phyloP scores from a whole-genome alignment of 2,329 filamentous ascomycete species.

The Penicillium brasilianum region DNA sequence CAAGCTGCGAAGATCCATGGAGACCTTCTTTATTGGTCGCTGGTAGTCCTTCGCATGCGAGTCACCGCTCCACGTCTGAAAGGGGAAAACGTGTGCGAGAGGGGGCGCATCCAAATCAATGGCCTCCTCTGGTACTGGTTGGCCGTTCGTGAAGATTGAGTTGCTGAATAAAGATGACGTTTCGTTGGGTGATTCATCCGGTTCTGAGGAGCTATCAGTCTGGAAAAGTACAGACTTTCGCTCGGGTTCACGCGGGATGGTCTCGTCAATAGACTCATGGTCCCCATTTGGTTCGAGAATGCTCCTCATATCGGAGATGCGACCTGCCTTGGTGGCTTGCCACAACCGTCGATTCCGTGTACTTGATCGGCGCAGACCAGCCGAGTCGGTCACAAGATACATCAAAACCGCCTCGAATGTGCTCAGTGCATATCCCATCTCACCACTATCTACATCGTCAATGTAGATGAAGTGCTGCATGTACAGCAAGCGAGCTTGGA shows the following conservation, averaged over 20 bases:
- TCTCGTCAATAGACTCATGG: slow-evolving; percentile 42
- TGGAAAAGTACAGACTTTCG: slow-evolving; percentile 38
- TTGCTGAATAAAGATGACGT: slow-evolving; percentile 32
- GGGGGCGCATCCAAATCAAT: slow-evolving; percentile 37
- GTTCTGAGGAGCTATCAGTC: slow-evolving; percentile 41
- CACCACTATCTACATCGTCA: slow-evolving; percentile 94
- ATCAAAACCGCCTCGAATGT: slow-evolving; percentile 93
- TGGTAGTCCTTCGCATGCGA: slow-evolving; percentile 49
- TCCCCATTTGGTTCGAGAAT: slow-evolving; percentile 76
- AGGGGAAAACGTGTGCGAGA: slow-evolving; percentile 88
- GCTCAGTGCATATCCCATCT: slow-evolving; percentile 93
- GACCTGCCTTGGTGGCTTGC: slow-evolving; percentile 81
- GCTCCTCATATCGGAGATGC: slow-evolving; percentile 73
- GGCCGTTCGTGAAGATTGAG: slow-evolving; percentile 26
- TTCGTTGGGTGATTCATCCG: slow-evolving; percentile 29
- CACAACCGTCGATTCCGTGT: slow-evolving; percentile 83
- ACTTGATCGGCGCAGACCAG: slow-evolving; percentile 80
- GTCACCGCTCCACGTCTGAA: slow-evolving; percentile 66
- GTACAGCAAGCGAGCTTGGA: slow-evolving; percentile 88
- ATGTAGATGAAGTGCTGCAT: slow-evolving; percentile 98
- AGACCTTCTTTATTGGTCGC: slow-evolving; percentile 75
- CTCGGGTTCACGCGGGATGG: slow-evolving; percentile 47
- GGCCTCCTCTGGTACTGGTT: slow-evolving; percentile 20
- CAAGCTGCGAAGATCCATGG: slow-evolving; percentile 86
- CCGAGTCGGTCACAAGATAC: slow-evolving; percentile 83